phyloP scores from a whole-genome alignment of 192 early-diverging fungal genomes.

The Paraglomus brasilianum region DNA sequence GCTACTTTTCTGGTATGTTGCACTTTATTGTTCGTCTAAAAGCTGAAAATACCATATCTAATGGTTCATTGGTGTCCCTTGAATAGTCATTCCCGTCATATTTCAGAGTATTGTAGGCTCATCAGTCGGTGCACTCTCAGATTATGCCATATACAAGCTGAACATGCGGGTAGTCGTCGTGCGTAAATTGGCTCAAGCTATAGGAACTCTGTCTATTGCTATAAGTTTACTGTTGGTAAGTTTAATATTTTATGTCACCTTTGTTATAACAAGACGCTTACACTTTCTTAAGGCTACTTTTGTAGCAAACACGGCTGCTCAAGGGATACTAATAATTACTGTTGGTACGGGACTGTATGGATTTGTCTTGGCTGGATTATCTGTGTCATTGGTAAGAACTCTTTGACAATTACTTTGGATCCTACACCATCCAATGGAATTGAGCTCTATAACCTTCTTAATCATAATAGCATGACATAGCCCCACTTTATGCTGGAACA shows the following conservation, averaged over 20 bases:
- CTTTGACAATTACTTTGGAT: neutral
- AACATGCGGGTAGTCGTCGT: constrained; percentile 29
- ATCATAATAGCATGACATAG: constrained; percentile 37
- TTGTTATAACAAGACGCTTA: neutral
- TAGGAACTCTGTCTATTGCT: constrained; percentile 37
- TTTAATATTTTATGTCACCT: neutral
- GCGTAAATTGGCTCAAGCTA: constrained; percentile 29
- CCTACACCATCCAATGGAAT: neutral
- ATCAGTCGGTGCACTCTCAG: constrained; percentile 35
- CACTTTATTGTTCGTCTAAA: neutral
- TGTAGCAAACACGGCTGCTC: constrained; percentile 28
- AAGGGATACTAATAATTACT: constrained; percentile 34
- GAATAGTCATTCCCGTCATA: constrained; percentile 36
- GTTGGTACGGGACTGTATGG: constrained; percentile 39
- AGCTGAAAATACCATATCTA: neutral
- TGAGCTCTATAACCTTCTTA: neutral
- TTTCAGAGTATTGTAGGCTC: constrained; percentile 35
- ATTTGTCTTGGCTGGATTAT: constrained; percentile 36
- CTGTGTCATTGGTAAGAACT: constrained; percentile 37
- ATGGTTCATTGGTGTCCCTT: neutral
- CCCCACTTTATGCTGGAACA: constrained; percentile 40
- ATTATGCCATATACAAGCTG: constrained; percentile 35
- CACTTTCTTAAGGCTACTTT: constrained; percentile 21
- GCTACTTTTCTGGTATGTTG: constrained; percentile 37
- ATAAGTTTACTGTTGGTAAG: constrained; percentile 30